Conservation (phyloP, 306 rosid genomes). For the Pterocarpus macrocarpus region DNA sequence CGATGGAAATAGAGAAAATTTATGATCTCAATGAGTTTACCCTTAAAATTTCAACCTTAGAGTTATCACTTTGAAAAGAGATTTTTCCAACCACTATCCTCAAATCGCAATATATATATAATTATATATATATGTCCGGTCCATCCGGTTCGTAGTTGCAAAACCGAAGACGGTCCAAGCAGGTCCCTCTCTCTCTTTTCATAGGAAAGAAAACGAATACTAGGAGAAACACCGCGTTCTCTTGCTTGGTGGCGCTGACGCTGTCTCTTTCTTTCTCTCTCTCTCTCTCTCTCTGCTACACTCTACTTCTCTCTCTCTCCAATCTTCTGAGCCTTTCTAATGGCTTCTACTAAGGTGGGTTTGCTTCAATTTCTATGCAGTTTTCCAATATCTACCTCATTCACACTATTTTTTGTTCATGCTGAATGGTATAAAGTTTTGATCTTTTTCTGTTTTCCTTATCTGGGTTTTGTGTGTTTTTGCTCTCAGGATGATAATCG, state of each 20-base stretch:
- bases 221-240: neutral
- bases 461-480: conserved; percentile 6
- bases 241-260: neutral
- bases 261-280: neutral
- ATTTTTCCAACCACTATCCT: too few relatives aligned
- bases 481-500: conserved; percentile 53
- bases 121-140: too few relatives aligned
- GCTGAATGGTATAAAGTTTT: neutral
- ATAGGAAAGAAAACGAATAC: too few relatives aligned
- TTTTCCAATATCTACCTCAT: neutral
- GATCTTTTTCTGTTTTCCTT: neutral
- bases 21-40: too few relatives aligned
- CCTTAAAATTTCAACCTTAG: too few relatives aligned
- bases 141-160: too few relatives aligned
- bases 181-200: too few relatives aligned
- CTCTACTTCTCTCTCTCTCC: neutral
- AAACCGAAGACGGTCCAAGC: too few relatives aligned
- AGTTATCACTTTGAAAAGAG: too few relatives aligned
- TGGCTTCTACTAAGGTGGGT: conserved; percentile 57
- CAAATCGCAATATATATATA: too few relatives aligned
- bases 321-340: conserved; percentile 20
- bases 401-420: neutral
- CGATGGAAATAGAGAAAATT: too few relatives aligned
- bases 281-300: conserved; percentile 4
- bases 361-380: conserved; percentile 16